phyloP scores from a whole-genome alignment of 345 rosid species.

The Brassica juncea region DNA sequence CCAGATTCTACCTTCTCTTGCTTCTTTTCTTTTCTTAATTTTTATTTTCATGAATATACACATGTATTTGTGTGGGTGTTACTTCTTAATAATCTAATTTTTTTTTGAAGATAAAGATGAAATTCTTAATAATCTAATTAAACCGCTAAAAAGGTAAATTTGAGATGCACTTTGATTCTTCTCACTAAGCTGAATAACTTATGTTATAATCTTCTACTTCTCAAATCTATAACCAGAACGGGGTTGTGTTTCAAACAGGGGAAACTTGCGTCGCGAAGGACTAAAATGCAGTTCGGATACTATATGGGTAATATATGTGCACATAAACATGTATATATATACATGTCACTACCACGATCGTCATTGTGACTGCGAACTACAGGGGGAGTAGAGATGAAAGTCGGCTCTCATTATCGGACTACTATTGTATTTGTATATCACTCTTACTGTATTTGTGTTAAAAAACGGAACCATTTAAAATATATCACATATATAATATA shows the following conservation, averaged over 20 bases:
- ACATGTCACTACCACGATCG: constrained; percentile 25
- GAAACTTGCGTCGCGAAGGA: not conserved
- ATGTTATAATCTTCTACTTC: no score
- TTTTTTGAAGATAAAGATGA: no score
- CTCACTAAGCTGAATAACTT: no score
- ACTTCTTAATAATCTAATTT: not conserved
- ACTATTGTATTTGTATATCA: constrained; percentile 2
- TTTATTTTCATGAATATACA: constrained; percentile 1
- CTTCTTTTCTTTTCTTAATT: not conserved
- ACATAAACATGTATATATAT: no score
- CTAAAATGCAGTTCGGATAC: not conserved
- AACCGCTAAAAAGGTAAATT: not conserved
- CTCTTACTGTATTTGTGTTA: not conserved
- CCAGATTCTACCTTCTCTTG: constrained; percentile 14
- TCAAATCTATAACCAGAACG: not conserved
- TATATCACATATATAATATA: not conserved
- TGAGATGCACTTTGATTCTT: not conserved
- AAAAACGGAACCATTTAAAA: not conserved
- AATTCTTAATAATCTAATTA: not conserved
- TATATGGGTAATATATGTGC: no score
- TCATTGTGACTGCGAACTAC: constrained; percentile 20
- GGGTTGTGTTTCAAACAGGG: not conserved
- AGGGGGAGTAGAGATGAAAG: not conserved
- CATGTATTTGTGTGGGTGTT: not conserved
- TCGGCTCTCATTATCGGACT: constrained; percentile 22